A percentile compares a stretch with the other conserved stretches of the same genome.
These are phyloP conservation scores for Mycosphaerella arachidis DNA, from an alignment of 2,329 filamentous ascomycete species.

Conservation along the genomic window DNA sequence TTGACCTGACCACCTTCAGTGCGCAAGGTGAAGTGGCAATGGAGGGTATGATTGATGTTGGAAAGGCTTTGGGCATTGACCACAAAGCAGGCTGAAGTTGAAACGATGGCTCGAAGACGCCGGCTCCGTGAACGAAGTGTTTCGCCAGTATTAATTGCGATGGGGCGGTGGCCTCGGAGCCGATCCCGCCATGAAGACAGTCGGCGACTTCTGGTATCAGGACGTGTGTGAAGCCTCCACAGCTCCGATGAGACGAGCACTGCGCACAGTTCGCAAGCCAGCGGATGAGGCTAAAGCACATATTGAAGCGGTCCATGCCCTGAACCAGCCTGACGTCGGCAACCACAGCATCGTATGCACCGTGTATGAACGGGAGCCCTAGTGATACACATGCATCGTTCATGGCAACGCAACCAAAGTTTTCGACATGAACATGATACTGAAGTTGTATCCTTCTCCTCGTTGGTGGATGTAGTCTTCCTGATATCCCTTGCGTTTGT, in stretches of 20 bases:
- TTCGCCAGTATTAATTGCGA: not conserved
- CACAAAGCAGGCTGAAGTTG: not conserved
- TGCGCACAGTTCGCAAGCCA: not conserved
- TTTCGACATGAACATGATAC: slow-evolving; percentile 15
- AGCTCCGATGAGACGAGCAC: not conserved
- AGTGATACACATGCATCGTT: not conserved
- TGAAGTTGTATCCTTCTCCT: slow-evolving; percentile 15
- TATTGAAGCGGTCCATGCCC: not conserved
- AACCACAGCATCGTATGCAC: not conserved
- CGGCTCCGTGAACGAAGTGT: not conserved
- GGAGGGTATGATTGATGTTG: not conserved
- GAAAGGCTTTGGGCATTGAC: not conserved
- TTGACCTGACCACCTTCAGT: slow-evolving; percentile 12
- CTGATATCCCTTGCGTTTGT: slow-evolving; percentile 12
- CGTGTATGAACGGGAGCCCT: not conserved
- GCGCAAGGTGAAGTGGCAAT: not conserved
- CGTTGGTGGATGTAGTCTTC: slow-evolving; percentile 13
- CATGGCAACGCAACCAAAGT: not conserved
- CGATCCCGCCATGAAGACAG: not conserved
- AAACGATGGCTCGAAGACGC: not conserved
- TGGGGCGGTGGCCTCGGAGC: not conserved
- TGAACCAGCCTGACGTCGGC: not conserved
- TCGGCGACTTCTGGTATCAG: not conserved
- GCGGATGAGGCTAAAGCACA: not conserved
- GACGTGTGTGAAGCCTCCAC: not conserved